These are phyloP conservation scores for Sarcomyxa edulis DNA, from an alignment of 768 basidiomycete species.

Conservation along the genomic window DNA sequence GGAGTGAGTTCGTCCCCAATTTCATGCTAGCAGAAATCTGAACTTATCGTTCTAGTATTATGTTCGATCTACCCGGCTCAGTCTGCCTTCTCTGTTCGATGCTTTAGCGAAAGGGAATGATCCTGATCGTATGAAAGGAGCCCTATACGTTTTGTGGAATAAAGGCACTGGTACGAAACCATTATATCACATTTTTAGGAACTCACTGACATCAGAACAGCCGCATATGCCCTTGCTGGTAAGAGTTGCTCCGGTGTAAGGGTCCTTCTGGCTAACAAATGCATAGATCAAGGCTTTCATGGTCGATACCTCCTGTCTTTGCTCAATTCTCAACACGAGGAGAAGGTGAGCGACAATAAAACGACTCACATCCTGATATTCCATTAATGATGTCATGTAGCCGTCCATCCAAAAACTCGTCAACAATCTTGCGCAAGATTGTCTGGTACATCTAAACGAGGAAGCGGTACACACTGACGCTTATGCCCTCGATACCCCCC, in stretches of 20 bases:
- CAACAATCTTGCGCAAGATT: slow-evolving; percentile 56
- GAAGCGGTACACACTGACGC: slow-evolving; percentile 61
- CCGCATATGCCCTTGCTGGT: slow-evolving; percentile 68
- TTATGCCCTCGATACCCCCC: slow-evolving; percentile 43
- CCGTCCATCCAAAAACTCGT: slow-evolving; percentile 76
- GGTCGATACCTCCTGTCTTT: slow-evolving; percentile 55
- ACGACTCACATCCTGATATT: not conserved
- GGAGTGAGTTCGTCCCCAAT: slow-evolving; percentile 40
- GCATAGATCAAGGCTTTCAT: slow-evolving; percentile 51
- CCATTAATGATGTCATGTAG: slow-evolving; percentile 25
- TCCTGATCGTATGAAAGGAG: slow-evolving; percentile 94
- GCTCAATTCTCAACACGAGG: slow-evolving; percentile 77
- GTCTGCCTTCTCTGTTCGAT: slow-evolving; percentile 54
- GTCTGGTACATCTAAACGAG: slow-evolving; percentile 52
- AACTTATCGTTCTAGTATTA: slow-evolving; percentile 43
- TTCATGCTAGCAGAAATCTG: not conserved
- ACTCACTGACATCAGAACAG: slow-evolving; percentile 24
- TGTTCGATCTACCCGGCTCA: slow-evolving; percentile 63
- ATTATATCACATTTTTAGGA: slow-evolving; percentile 2
- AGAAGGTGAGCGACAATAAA: slow-evolving; percentile 51
- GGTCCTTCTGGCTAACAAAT: slow-evolving; percentile 7
- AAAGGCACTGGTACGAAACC: slow-evolving; percentile 55
- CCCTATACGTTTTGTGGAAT: slow-evolving; percentile 74
- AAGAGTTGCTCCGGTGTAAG: slow-evolving; percentile 16
- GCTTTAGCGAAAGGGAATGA: slow-evolving; percentile 71